Conservation (phyloP, 768 basidiomycete species). For the Lentinula edodes region DNA sequence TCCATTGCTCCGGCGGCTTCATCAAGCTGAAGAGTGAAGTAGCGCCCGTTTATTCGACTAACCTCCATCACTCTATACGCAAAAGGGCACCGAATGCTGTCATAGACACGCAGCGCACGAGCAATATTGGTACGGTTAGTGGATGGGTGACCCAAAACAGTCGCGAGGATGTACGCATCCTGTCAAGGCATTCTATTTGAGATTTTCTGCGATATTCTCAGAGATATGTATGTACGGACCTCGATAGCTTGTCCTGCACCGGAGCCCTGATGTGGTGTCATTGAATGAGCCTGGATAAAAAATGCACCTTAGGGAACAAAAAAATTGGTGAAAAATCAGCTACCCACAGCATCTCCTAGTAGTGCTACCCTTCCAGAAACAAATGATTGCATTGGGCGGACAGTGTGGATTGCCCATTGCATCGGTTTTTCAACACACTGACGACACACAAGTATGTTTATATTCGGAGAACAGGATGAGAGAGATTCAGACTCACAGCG, state of each 20-base stretch:
- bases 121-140: conserved; percentile 33
- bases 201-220: neutral
- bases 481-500: conserved; percentile 29
- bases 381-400: conserved; percentile 45
- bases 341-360: conserved; percentile 45
- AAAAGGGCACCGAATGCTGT: conserved; percentile 43
- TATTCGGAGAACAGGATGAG: neutral
- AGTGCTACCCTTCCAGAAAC: conserved; percentile 44
- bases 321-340: neutral
- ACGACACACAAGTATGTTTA: too few relatives aligned
- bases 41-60: conserved; percentile 35
- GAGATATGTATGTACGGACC: conserved; percentile 19
- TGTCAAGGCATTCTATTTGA: conserved; percentile 18
- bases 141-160: conserved; percentile 37
- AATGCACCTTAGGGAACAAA: neutral
- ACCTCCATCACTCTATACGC: conserved; percentile 31
- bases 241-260: conserved; percentile 58
- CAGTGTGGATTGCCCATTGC: conserved; percentile 61
- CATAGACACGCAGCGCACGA: conserved; percentile 40
- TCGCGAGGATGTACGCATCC: conserved; percentile 45
- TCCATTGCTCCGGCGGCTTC: conserved; percentile 20
- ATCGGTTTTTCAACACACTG: conserved; percentile 50
- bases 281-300: conserved; percentile 29
- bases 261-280: conserved; percentile 50
- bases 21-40: conserved; percentile 31